Percentiles rank a stretch among this genome's conserved stretches.
Evolutionary conservation across 1,284 basidiomycete genomes (phyloP).

Genomic region (Neotropicomus parvogracilis): DNA sequence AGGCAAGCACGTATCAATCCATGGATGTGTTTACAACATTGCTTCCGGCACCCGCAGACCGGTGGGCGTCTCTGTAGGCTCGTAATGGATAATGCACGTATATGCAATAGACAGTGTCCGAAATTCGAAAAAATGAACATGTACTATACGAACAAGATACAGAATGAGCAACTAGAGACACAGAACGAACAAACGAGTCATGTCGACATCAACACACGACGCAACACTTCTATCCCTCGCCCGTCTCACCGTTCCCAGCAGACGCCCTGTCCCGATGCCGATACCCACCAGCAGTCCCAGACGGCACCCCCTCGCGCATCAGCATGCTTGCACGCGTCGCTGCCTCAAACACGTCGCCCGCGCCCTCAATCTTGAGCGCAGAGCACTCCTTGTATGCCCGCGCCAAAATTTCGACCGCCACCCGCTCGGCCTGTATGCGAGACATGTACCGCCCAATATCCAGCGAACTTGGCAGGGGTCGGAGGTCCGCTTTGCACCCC

Average conservation of each 20-base stretch:
- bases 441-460: constrained; percentile 54
- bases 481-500: constrained; percentile 83
- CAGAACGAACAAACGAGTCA: background rate
- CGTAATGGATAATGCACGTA: too few species aligned
- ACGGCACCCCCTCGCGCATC: constrained; percentile 77
- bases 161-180: background rate
- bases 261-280: too few species aligned
- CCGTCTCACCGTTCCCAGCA: too few species aligned
- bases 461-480: constrained; percentile 51
- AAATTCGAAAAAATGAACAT: too few species aligned
- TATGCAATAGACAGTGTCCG: too few species aligned
- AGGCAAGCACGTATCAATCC: constrained; percentile 67
- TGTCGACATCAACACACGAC: constrained; percentile 50
- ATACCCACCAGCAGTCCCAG: too few species aligned
- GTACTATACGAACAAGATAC: too few species aligned
- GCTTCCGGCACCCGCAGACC: too few species aligned
- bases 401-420: constrained; percentile 79
- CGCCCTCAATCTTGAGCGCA: constrained; percentile 86
- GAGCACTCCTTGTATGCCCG: constrained; percentile 92
- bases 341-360: constrained; percentile 93
- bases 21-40: constrained; percentile 85
- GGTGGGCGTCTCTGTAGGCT: too few species aligned
- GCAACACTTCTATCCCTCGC: constrained; percentile 53
- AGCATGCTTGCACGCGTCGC: constrained; percentile 93
- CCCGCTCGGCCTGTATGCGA: constrained; percentile 71